A percentile compares a stretch with the other conserved stretches of the same genome.
Conservation (phyloP, 2,329 filamentous ascomycete species). For the Metarhizium rileyi region DNA sequence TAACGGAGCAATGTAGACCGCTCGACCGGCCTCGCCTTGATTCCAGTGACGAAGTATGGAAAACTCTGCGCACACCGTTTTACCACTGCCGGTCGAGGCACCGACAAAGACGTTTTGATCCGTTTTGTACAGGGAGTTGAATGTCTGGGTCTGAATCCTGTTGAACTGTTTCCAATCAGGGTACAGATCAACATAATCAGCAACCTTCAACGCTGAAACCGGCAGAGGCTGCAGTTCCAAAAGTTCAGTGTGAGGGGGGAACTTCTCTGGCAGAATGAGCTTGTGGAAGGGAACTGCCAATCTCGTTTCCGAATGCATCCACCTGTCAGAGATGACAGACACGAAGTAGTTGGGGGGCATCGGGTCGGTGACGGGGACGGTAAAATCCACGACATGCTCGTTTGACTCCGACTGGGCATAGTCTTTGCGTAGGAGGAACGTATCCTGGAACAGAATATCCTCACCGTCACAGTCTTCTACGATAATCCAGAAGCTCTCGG, state of each 20-base stretch:
- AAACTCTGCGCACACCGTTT: conserved; percentile 95
- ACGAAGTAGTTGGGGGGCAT: conserved; percentile 99
- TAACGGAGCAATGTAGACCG: conserved; percentile 90
- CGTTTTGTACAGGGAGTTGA: conserved; percentile 83
- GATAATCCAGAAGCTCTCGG: conserved; percentile 93
- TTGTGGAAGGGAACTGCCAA: conserved; percentile 92
- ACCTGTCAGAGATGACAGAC: conserved; percentile 85
- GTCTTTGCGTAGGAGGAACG: conserved; percentile 82
- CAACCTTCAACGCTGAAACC: conserved; percentile 76
- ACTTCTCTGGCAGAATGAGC: conserved; percentile 86
- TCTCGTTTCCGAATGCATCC: conserved; percentile 97
- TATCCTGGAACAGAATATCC: conserved; percentile 89
- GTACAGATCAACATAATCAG: conserved; percentile 75
- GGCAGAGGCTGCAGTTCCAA: conserved; percentile 87
- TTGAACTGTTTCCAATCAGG: conserved; percentile 84
- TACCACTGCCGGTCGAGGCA: conserved; percentile 88
- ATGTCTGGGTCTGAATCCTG: conserved; percentile 93
- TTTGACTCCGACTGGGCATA: conserved; percentile 80
- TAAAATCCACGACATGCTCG: conserved; percentile 92
- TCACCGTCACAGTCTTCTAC: conserved; percentile 97
- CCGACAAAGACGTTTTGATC: conserved; percentile 93
- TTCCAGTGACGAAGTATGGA: conserved; percentile 83
- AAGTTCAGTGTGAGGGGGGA: conserved; percentile 85
- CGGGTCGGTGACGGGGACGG: conserved; percentile 89
- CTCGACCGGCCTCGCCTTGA: conserved; percentile 47